Percentiles rank a stretch among this genome's conserved stretches.
phyloP scores from a whole-genome alignment of 257 asterid genomes.

The Capsicum chinense region DNA sequence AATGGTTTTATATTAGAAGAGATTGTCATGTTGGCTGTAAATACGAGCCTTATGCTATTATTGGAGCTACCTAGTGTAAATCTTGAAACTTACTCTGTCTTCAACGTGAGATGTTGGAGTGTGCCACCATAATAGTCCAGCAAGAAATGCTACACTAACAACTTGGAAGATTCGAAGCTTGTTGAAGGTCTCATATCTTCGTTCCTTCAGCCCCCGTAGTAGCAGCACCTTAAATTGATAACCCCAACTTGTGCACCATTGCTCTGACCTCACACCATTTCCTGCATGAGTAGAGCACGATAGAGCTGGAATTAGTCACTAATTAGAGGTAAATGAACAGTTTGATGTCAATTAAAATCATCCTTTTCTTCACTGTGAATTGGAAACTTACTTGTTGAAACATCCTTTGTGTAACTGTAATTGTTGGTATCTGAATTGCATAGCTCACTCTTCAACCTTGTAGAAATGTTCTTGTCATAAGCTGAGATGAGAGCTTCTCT shows the following conservation, averaged over 20 bases:
- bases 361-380: conserved; percentile 1
- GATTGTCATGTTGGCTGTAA: too few relatives aligned
- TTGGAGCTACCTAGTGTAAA: too few relatives aligned
- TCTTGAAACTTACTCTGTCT: too few relatives aligned
- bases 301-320: background rate
- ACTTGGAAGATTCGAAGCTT: conserved; percentile 91
- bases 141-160: conserved; percentile 89
- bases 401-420: conserved; percentile 58
- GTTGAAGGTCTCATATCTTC: conserved; percentile 92
- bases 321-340: background rate
- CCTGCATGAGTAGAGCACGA: conserved; percentile 44
- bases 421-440: conserved; percentile 63
- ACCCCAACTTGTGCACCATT: conserved; percentile 99
- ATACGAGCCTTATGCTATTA: too few relatives aligned
- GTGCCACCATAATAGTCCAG: conserved; percentile 96
- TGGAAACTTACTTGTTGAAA: conserved; percentile 60
- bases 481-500: conserved; percentile 78
- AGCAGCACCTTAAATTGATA: conserved; percentile 84
- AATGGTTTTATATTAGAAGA: too few relatives aligned
- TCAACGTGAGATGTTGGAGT: conserved; percentile 94
- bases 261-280: conserved; percentile 49
- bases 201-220: conserved; percentile 75
- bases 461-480: conserved; percentile 78
- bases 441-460: conserved; percentile 78
- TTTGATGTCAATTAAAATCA: background rate